Conservation (phyloP, 2,329 filamentous ascomycete genomes). For the Apiospora marii region DNA sequence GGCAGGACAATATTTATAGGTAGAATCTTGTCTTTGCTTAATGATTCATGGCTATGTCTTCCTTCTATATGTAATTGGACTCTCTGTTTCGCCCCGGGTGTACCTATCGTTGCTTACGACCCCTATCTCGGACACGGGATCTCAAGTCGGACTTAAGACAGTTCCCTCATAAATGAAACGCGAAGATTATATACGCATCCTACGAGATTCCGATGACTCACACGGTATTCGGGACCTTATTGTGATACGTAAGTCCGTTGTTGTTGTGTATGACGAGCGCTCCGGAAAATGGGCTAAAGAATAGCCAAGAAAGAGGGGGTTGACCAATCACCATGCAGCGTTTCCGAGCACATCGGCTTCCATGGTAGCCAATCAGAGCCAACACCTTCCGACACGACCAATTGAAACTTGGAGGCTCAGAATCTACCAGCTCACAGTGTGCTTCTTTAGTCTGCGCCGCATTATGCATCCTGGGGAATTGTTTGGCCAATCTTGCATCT, state of each 20-base stretch:
- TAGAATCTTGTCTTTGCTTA: background rate
- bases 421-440: too few species aligned
- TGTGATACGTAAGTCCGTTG: background rate
- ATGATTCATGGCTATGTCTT: background rate
- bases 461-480: too few species aligned
- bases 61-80: background rate
- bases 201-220: background rate
- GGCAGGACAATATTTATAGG: background rate
- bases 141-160: background rate
- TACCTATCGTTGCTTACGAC: background rate
- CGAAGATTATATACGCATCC: background rate
- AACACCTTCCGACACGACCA: background rate
- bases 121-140: background rate
- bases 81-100: background rate
- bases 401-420: background rate
- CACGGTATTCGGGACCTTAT: background rate
- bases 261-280: background rate
- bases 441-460: too few species aligned
- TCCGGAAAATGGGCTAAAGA: background rate
- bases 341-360: constrained; percentile 31
- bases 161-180: too few species aligned
- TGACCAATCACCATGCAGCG: constrained; percentile 30
- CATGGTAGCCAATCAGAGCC: background rate
- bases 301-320: background rate
- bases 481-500: too few species aligned